These are phyloP conservation scores for Collybiopsis confluens DNA, from an alignment of 768 basidiomycete genomes.

Conservation along the genomic window DNA sequence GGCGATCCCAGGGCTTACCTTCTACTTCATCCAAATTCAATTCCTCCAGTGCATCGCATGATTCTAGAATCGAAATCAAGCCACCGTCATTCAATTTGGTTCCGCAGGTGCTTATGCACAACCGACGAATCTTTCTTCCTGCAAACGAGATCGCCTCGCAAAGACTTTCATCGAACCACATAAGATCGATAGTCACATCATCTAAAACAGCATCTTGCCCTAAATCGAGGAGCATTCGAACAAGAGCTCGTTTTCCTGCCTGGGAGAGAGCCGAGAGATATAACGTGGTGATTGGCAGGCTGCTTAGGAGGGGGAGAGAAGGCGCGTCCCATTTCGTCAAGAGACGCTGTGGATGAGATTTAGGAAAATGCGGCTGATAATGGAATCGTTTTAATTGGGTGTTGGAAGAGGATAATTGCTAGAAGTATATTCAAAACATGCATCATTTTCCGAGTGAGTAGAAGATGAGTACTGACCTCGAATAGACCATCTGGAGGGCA, in stretches of 20 bases:
- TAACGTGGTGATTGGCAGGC: slow-evolving; percentile 24
- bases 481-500: slow-evolving; percentile 34
- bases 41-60: slow-evolving; percentile 28
- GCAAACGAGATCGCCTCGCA: slow-evolving; percentile 29
- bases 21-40: slow-evolving; percentile 31
- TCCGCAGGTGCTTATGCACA: slow-evolving; percentile 29
- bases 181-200: slow-evolving; percentile 27
- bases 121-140: slow-evolving; percentile 23
- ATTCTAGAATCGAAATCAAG: slow-evolving; percentile 26
- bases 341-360: slow-evolving; percentile 3
- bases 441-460: not conserved
- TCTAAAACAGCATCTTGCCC: slow-evolving; percentile 28
- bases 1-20: slow-evolving; percentile 18
- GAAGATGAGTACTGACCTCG: slow-evolving; percentile 23
- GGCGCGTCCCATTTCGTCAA: slow-evolving; percentile 31
- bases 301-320: slow-evolving; percentile 27
- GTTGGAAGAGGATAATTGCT: slow-evolving; percentile 20
- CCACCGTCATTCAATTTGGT: slow-evolving; percentile 34
- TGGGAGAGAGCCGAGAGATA: slow-evolving; percentile 30
- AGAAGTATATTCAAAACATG: slow-evolving; percentile 7
- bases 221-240: slow-evolving; percentile 18
- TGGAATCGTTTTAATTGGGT: slow-evolving; percentile 18
- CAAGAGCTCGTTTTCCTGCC: slow-evolving; percentile 26
- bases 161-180: slow-evolving; percentile 35
- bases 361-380: slow-evolving; percentile 16